Percentiles rank a stretch among this genome's conserved stretches.
These are phyloP conservation scores for Mycena sanguinolenta DNA, from an alignment of 768 basidiomycete genomes.

Conservation along the genomic window DNA sequence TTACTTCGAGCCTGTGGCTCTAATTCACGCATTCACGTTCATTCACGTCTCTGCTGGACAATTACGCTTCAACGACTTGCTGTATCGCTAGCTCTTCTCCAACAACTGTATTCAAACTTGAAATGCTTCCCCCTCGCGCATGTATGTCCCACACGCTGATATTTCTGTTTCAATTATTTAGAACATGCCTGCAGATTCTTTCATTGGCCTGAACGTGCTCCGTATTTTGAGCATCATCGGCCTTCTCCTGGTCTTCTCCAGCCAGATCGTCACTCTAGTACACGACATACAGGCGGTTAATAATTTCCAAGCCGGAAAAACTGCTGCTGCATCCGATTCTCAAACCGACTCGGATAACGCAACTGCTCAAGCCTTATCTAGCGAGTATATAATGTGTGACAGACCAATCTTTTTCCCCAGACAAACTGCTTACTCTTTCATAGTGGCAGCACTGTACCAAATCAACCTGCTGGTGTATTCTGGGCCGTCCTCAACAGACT, in stretches of 20 bases:
- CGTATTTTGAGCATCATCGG: constrained; percentile 85
- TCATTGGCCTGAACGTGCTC: constrained; percentile 84
- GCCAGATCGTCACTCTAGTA: constrained; percentile 80
- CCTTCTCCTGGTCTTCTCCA: constrained; percentile 84
- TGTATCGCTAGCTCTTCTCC: constrained; percentile 33
- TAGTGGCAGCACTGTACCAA: constrained; percentile 87
- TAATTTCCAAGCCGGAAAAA: constrained; percentile 63
- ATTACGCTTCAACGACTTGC: constrained; percentile 30
- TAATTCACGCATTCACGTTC: constrained; percentile 32
- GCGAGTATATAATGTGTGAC: constrained; percentile 86
- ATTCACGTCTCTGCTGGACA: constrained; percentile 39
- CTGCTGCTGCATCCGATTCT: constrained; percentile 24
- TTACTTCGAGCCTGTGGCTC: constrained; percentile 21
- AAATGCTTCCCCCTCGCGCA: constrained; percentile 60
- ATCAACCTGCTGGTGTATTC: constrained; percentile 83
- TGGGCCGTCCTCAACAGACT: constrained; percentile 92
- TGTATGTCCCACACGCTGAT: constrained; percentile 52
- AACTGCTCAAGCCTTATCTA: constrained; percentile 56
- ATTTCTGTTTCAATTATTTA: background rate
- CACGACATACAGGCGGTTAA: constrained; percentile 85
- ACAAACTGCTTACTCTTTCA: background rate
- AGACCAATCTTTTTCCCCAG: constrained; percentile 25
- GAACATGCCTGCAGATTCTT: constrained; percentile 57
- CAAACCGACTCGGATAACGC: constrained; percentile 41
- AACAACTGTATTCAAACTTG: constrained; percentile 24